phyloP scores from a whole-genome alignment of 2,329 filamentous ascomycete genomes.

The Botrytis cinerea region DNA sequence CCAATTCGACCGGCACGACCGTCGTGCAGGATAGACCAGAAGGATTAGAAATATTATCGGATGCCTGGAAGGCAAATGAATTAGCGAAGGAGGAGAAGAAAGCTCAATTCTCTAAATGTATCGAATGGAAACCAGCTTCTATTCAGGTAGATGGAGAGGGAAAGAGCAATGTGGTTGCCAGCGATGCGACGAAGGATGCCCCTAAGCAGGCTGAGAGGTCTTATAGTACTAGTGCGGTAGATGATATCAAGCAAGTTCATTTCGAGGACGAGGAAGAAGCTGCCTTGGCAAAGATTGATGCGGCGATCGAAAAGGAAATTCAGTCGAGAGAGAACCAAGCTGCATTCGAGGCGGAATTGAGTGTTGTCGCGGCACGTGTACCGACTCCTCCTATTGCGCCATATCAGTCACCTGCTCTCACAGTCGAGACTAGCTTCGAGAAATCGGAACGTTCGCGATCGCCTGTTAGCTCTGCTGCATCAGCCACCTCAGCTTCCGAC shows the following conservation, averaged over 20 bases:
- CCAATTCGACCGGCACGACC: conserved; percentile 45
- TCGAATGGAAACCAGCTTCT: conserved; percentile 77
- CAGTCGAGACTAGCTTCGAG: conserved; percentile 45
- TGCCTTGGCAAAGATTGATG: conserved; percentile 79
- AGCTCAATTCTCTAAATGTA: conserved; percentile 83
- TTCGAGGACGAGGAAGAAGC: conserved; percentile 52
- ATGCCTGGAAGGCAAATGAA: conserved; percentile 78
- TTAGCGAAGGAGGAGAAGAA: conserved; percentile 85
- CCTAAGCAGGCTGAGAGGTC: conserved; percentile 35
- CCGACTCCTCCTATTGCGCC: conserved; percentile 36
- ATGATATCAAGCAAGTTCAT: conserved; percentile 39
- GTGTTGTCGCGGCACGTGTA: conserved; percentile 38
- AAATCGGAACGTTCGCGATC: conserved; percentile 44
- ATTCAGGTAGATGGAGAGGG: conserved; percentile 36
- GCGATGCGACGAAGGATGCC: conserved; percentile 22
- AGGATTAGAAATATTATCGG: conserved; percentile 85
- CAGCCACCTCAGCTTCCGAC: conserved; percentile 52
- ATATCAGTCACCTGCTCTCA: conserved; percentile 36
- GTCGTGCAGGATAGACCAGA: conserved; percentile 58
- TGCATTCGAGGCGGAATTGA: conserved; percentile 42
- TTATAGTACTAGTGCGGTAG: conserved; percentile 38
- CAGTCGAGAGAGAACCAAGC: conserved; percentile 49
- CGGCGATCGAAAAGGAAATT: conserved; percentile 79
- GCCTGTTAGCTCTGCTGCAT: conserved; percentile 58
- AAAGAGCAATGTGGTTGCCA: conserved; percentile 27